Conservation (phyloP, 2,329 filamentous ascomycete genomes). For the Claviceps sp. region DNA sequence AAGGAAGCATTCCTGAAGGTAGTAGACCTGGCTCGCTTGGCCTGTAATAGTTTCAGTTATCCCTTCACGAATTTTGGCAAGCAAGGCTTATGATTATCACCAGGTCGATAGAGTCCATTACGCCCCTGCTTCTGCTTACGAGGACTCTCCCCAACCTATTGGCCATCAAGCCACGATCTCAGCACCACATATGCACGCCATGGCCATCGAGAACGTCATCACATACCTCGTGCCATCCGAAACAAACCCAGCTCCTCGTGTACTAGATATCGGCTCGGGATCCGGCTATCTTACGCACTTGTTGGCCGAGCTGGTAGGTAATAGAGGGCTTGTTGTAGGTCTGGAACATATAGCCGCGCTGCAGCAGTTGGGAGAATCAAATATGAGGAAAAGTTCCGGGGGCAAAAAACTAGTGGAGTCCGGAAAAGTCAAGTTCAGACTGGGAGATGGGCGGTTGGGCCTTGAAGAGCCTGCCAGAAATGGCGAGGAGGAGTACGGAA, state of each 20-base stretch:
- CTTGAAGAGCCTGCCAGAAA: constrained; percentile 32
- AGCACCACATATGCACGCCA: constrained; percentile 49
- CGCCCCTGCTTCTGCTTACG: constrained; percentile 56
- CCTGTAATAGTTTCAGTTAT: not conserved
- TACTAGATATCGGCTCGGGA: constrained; percentile 64
- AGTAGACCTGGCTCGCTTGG: not conserved
- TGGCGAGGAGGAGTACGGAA: constrained; percentile 33
- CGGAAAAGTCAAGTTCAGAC: constrained; percentile 57
- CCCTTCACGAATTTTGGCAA: not conserved
- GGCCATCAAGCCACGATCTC: constrained; percentile 43
- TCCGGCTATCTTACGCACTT: constrained; percentile 81
- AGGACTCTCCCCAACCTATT: constrained; percentile 42
- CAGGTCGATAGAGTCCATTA: constrained; percentile 85
- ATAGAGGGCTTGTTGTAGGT: constrained; percentile 44
- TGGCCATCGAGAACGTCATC: constrained; percentile 36
- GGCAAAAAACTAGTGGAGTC: constrained; percentile 47
- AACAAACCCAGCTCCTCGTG: constrained; percentile 28
- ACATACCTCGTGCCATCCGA: constrained; percentile 26
- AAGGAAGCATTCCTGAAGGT: constrained; percentile 59
- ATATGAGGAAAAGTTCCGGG: constrained; percentile 49
- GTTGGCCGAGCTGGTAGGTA: constrained; percentile 61
- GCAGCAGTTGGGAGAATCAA: constrained; percentile 46
- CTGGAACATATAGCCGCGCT: constrained; percentile 61
- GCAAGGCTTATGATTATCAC: not conserved
- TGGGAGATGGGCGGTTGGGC: constrained; percentile 60